These are phyloP conservation scores for Phlebopus sp. DNA, from an alignment of 1,284 basidiomycete genomes.

Conservation along the genomic window DNA sequence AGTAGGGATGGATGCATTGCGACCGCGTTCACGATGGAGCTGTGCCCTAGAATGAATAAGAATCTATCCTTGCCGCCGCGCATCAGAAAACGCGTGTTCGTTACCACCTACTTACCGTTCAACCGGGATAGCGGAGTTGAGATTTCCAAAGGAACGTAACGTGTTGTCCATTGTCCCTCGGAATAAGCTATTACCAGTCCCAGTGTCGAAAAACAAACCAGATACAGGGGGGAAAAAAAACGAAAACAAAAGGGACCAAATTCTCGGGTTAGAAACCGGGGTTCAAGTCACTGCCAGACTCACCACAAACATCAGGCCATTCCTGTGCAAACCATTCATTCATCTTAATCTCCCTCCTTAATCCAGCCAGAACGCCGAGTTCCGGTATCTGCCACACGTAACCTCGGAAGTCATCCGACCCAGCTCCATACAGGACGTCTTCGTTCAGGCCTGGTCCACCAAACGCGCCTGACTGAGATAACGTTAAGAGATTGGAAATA, in stretches of 20 bases:
- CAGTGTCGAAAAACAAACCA: too few species aligned
- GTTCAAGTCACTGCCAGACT: conserved; percentile 17
- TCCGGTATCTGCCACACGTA: conserved; percentile 78
- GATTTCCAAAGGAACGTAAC: conserved; percentile 55
- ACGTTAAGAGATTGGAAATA: conserved; percentile 10
- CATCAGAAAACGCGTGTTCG: background rate
- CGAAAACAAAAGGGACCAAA: background rate
- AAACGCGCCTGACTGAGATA: conserved; percentile 66
- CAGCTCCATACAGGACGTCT: conserved; percentile 63
- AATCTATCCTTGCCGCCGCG: conserved; percentile 5
- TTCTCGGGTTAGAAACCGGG: too few species aligned
- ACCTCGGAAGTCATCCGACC: conserved; percentile 77
- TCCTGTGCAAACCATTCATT: conserved; percentile 43
- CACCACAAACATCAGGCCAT: conserved; percentile 40
- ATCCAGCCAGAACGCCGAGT: conserved; percentile 39
- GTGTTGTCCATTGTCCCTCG: conserved; percentile 31
- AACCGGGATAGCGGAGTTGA: conserved; percentile 54
- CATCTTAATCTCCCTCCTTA: conserved; percentile 40
- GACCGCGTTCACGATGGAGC: conserved; percentile 71
- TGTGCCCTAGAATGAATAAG: conserved; percentile 47
- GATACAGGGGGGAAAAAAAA: too few species aligned
- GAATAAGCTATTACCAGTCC: too few species aligned
- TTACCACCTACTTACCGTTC: conserved; percentile 42
- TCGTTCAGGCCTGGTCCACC: conserved; percentile 53
- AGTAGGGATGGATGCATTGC: conserved; percentile 71